Evolutionary conservation across 495 filamentous ascomycete genomes (phyloP).

Genomic region (Xylaria longipes): DNA sequence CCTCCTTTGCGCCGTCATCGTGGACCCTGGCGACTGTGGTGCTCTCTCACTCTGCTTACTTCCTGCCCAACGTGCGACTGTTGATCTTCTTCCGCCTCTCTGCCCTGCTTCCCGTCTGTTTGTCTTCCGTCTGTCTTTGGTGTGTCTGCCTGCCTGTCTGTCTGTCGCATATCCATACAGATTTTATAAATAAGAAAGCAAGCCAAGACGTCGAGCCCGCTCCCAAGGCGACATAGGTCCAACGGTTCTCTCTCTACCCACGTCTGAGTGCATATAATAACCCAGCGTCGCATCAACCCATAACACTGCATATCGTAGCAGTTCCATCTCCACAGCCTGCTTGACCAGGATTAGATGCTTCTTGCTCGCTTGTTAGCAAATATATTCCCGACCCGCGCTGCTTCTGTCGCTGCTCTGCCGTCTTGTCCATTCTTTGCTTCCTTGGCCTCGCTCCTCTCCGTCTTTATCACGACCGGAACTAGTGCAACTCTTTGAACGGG

Average conservation of each 20-base stretch:
- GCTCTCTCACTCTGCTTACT: background rate
- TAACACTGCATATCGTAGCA: constrained; percentile 19
- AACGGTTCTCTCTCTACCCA: background rate
- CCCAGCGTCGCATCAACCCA: constrained; percentile 16
- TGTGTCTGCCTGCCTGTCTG: background rate
- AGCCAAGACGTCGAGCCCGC: constrained; percentile 1
- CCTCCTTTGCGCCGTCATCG: constrained; percentile 7
- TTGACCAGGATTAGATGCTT: constrained; percentile 10
- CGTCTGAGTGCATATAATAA: background rate
- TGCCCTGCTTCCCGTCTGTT: background rate
- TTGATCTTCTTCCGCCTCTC: background rate
- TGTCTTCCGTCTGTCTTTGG: background rate
- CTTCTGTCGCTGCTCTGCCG: constrained; percentile 6
- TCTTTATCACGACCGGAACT: constrained; percentile 3
- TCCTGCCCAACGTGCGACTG: constrained; percentile 13
- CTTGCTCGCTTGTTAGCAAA: constrained; percentile 8
- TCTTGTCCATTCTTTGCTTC: constrained; percentile 7
- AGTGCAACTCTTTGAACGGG: background rate
- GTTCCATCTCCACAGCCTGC: constrained; percentile 23
- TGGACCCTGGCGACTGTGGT: background rate
- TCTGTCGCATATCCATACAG: background rate
- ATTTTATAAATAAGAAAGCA: background rate
- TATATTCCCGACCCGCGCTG: constrained; percentile 17
- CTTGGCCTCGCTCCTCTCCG: background rate
- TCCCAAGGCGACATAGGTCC: background rate